phyloP scores from a whole-genome alignment of 208 protist genomes.

The Leishmania major region DNA sequence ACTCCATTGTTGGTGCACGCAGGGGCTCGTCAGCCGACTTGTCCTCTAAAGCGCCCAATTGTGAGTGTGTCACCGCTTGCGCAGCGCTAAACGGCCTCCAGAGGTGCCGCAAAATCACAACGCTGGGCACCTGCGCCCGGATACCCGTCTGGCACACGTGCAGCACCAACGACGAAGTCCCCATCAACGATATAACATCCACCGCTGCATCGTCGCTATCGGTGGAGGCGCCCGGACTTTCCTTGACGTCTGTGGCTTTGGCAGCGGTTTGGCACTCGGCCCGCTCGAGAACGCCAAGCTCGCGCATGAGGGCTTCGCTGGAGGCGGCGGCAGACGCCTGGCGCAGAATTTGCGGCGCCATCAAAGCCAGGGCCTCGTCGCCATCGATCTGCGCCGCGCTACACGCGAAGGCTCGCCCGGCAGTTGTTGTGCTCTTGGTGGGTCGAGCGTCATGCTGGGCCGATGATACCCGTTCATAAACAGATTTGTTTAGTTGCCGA shows the following conservation, averaged over 20 bases:
- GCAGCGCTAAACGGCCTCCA: conserved; percentile 13
- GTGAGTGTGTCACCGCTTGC: not conserved
- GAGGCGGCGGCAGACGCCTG: conserved; percentile 14
- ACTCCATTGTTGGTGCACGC: conserved; percentile 16
- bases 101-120: conserved; percentile 24
- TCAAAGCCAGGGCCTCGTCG: conserved; percentile 11
- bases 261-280: conserved; percentile 5
- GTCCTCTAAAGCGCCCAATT: not conserved
- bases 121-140: conserved; percentile 21
- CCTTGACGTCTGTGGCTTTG: not conserved
- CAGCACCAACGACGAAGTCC: not conserved
- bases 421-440: not conserved
- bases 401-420: not conserved
- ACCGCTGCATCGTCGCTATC: no score
- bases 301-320: conserved; percentile 23
- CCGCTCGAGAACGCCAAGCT: conserved; percentile 26
- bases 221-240: not conserved
- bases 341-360: conserved; percentile 14
- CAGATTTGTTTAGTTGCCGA: conserved; percentile 18
- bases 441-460: not conserved
- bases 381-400: no score
- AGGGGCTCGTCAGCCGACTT: not conserved
- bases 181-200: not conserved
- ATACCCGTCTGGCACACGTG: conserved; percentile 25
- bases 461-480: not conserved